phyloP scores from a whole-genome alignment of 176 grass and related monocot genomes.

The Avena atlantica region DNA sequence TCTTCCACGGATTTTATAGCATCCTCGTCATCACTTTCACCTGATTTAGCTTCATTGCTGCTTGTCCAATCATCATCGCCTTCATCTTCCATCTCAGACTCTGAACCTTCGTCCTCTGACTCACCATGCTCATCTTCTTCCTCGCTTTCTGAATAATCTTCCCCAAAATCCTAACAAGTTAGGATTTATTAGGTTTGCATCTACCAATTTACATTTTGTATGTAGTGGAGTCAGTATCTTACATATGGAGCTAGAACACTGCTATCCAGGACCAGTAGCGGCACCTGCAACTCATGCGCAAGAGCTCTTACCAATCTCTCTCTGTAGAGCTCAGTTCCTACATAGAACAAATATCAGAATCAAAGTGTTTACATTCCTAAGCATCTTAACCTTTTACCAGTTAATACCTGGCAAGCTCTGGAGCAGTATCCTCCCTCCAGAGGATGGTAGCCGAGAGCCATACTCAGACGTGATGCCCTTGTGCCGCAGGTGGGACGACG shows the following conservation, averaged over 20 bases:
- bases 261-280: constrained; percentile 84
- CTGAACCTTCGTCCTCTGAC: constrained; percentile 77
- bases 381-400: constrained; percentile 14
- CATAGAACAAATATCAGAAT: constrained; percentile 46
- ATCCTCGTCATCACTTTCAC: constrained; percentile 82
- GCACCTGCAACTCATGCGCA: constrained; percentile 81
- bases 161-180: constrained; percentile 68
- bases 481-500: constrained; percentile 74
- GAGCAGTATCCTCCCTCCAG: constrained; percentile 77
- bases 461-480: constrained; percentile 65
- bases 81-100: constrained; percentile 76
- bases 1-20: constrained; percentile 69
- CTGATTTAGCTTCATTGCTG: constrained; percentile 65
- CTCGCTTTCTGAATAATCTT: constrained; percentile 75
- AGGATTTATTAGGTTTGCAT: constrained; percentile 45
- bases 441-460: constrained; percentile 75
- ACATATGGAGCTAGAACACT: constrained; percentile 86
- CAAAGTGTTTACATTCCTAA: constrained; percentile 17
- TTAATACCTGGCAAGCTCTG: constrained; percentile 83
- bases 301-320: constrained; percentile 92
- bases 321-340: constrained; percentile 96
- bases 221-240: constrained; percentile 43
- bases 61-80: constrained; percentile 82
- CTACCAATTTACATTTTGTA: constrained; percentile 28
- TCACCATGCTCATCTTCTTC: constrained; percentile 73